Base-by-base conservation (phyloP, 1,284 basidiomycete species). In the Vanrija pseudolonga region DNA sequence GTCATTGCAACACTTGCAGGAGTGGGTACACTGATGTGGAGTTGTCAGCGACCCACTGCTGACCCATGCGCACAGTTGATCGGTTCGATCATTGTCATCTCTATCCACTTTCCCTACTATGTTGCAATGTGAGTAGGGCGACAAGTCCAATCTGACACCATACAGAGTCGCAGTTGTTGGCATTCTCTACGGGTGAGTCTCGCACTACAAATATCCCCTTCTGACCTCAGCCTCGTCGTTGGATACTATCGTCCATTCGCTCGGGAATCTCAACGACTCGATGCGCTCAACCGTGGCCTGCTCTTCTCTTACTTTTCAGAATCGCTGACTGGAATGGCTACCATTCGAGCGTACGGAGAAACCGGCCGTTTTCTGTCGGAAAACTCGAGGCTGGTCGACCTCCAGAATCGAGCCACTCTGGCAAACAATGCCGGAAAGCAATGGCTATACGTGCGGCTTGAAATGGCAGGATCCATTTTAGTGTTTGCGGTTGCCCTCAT, bases 241-340 rank as follows among this genome's bases (percentile, higher is more conserved):
- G 74, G 74, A 62, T 51, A 94, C 78, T 97, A 97, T 72, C 85
- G 90, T 40, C 81, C 86, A 1, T 90, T 88, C 66, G 90, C 93
- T 4, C 82, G 92, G 64, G 92, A 96, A 72, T 80, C 96, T 62
- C 96, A 96, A 81, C 69, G 77, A 14, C 69, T 73, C 54, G 73
- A 74, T 55, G 63, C 72, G 24, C 65, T 74, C 44, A 61, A 72
- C 9, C 68, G 71, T 47, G 79, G 76, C 1, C 73, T 84, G 3
- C 77, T 90, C n/a, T 92, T 93, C 69, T 85, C 88, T 7, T 89
- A 92, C 73, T 90, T 93, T 70, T 87, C 86, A 45, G 94, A 97
- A 76, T 87, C 86, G n/a, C 79, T 95, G 7, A 85, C 85, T 11
- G 91, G 91, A 18, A 77, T 94, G 41, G 81, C 87, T 1, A 94